These are phyloP conservation scores for Pichia cactophila DNA, from an alignment of 1,139 yeast genomes.

Conservation along the genomic window DNA sequence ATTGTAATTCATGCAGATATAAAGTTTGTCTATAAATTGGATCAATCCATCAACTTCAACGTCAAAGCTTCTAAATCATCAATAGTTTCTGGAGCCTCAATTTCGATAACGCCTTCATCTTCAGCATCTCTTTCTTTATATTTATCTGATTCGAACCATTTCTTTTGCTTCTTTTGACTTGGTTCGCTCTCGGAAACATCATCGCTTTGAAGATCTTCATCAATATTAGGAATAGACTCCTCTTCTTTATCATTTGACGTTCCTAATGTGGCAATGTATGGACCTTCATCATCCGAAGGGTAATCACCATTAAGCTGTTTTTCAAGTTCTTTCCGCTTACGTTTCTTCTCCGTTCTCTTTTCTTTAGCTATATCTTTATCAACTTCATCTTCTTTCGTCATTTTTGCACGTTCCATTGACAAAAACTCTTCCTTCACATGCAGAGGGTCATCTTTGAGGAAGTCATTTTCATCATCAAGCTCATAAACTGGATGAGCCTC, in stretches of 20 bases:
- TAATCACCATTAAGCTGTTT: constrained; percentile 42
- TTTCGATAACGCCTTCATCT: constrained; percentile 47
- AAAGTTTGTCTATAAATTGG: neutral
- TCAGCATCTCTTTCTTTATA: constrained; percentile 15
- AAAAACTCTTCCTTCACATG: constrained; percentile 55
- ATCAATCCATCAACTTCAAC: constrained; percentile 40
- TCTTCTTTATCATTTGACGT: constrained; percentile 25
- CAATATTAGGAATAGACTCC: constrained; percentile 33
- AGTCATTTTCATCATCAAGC: constrained; percentile 83
- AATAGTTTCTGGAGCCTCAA: constrained; percentile 81
- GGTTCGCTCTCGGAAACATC: constrained; percentile 33
- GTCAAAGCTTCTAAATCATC: constrained; percentile 94
- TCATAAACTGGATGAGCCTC: constrained; percentile 85
- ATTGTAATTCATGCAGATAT: neutral
- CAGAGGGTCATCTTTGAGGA: constrained; percentile 71
- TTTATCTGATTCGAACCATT: constrained; percentile 45
- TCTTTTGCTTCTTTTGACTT: constrained; percentile 46
- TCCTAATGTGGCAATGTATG: constrained; percentile 18
- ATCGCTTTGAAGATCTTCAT: constrained; percentile 40
- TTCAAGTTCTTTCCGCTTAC: constrained; percentile 78
- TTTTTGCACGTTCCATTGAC: constrained; percentile 52
- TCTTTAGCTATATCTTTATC: constrained; percentile 81
- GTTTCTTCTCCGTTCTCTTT: constrained; percentile 81
- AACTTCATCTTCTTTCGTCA: constrained; percentile 63
- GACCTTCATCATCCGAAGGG: constrained; percentile 28